Percentiles rank a stretch among this genome's conserved stretches.
Evolutionary conservation across 768 basidiomycete genomes (phyloP).

Genomic region (Rhizopogon vinicolor): DNA sequence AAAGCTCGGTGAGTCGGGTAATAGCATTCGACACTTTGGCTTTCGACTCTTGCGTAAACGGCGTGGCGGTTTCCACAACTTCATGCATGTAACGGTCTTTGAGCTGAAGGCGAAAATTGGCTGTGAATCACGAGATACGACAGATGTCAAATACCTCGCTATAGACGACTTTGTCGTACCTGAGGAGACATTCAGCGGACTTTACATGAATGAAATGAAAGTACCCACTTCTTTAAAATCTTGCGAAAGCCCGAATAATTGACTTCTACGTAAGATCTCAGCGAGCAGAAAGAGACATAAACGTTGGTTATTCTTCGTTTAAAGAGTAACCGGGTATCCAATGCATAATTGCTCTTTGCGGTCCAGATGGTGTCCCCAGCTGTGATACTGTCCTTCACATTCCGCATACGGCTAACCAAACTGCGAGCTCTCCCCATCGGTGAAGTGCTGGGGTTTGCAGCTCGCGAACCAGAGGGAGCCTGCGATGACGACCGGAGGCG

Average conservation of each 20-base stretch:
- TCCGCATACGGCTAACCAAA: slow-evolving; percentile 46
- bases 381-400: slow-evolving; percentile 48
- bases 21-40: slow-evolving; percentile 57
- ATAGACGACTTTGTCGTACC: slow-evolving; percentile 92
- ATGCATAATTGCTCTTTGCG: slow-evolving; percentile 72
- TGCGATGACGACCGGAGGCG: slow-evolving; percentile 1
- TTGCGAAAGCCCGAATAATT: slow-evolving; percentile 94
- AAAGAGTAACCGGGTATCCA: slow-evolving; percentile 78
- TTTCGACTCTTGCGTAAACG: slow-evolving; percentile 65
- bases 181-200: slow-evolving; percentile 23
- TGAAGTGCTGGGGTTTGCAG: slow-evolving; percentile 24
- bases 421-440: slow-evolving; percentile 28
- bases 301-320: slow-evolving; percentile 85
- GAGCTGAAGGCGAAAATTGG: slow-evolving; percentile 37
- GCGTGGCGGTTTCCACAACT: slow-evolving; percentile 58
- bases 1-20: slow-evolving; percentile 59
- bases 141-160: slow-evolving; percentile 41
- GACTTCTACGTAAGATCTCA: slow-evolving; percentile 85
- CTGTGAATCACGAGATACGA: background rate
- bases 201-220: background rate
- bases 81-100: slow-evolving; percentile 75
- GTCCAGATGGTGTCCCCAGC: slow-evolving; percentile 65
- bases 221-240: slow-evolving; percentile 87
- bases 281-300: slow-evolving; percentile 69
- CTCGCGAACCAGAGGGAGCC: slow-evolving; percentile 16